Evolutionary conservation across 2,329 filamentous ascomycete species (phyloP), one percentile per base, ranked within the genome.

Genomic region (Cordyceps javanica): DNA sequence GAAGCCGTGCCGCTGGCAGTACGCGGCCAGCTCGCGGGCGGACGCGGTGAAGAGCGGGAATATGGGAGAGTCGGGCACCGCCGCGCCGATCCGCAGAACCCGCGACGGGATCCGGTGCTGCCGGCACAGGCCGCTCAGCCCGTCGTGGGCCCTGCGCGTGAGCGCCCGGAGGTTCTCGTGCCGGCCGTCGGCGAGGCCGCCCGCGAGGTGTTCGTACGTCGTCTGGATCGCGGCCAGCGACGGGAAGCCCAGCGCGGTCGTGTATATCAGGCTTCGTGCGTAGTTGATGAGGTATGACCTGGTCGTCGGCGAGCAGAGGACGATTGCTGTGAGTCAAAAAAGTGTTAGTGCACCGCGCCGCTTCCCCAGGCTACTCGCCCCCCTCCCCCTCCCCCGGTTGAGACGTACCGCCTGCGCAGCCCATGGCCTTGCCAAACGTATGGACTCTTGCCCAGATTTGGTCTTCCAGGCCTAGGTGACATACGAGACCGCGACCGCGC

Each of bases 191-290:
- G 80, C 82, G 32, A 72, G 66, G 0, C 81, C 82, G 2, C 70
- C 68, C 9, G 66, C 67, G n/a, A 90, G 71, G 32, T 85, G 77
- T 8, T 78, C 74, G 64, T 87, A 88, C 0, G 78, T 76, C 0
- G 80, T 75, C 42, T 77, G 73, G 54, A 89, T 85, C 14, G 79
- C 79, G 0, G 80, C 80, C 1, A 89, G 75, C 2, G 79, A 77
- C 0, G 86, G 81, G 41, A 83, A 82, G 0, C 83, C 79, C 72
- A 89, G 78, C 30, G 86, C 85, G 0, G 87, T 90, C 0, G 87
- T 90, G 68, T 90, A 91, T 56, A 91, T 90, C 42, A 91, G 72
- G 2, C 81, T 85, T n/a, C 87, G 81, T 0, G 88, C 87, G 65
- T 91, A 91, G 66, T 91, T 91, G 69, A 90, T 80, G 53, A 91